A percentile compares a stretch with the other conserved stretches of the same genome.
Conservation (phyloP, 371 early-diverging fungal genomes). For the Apophysomyces ossiformis region DNA sequence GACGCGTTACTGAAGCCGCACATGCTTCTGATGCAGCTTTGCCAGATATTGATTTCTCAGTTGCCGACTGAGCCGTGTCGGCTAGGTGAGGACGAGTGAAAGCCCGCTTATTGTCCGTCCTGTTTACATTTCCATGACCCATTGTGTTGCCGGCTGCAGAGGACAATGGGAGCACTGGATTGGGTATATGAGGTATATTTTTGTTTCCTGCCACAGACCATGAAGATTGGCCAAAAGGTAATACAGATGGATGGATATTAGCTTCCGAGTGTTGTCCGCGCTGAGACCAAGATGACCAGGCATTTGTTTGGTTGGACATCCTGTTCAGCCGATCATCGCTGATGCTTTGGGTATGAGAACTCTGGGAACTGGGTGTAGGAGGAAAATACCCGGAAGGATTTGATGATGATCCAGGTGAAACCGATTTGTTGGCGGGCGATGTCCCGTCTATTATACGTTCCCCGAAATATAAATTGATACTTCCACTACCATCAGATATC, state of each 20-base stretch:
- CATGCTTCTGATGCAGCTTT: slow-evolving; percentile 23
- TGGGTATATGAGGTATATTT: slow-evolving; percentile 7
- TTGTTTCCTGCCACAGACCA: background rate
- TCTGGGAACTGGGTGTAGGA: background rate
- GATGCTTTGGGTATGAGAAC: background rate
- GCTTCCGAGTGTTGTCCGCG: background rate
- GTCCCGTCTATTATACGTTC: slow-evolving; percentile 13
- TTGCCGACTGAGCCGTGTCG: background rate
- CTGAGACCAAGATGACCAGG: background rate
- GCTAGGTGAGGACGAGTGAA: slow-evolving; percentile 6
- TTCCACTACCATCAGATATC: slow-evolving; percentile 41
- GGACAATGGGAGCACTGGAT: background rate
- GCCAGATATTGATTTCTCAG: slow-evolving; percentile 8
- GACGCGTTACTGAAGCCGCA: slow-evolving; percentile 27
- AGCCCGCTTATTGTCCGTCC: slow-evolving; percentile 12
- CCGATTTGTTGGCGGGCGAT: background rate
- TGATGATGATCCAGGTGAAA: slow-evolving; percentile 9
- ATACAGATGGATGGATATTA: background rate
- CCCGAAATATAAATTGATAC: slow-evolving; percentile 26
- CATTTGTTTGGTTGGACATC: background rate
- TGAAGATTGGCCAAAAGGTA: background rate
- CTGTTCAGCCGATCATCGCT: background rate
- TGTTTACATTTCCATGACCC: background rate
- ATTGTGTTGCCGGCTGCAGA: background rate
- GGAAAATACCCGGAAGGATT: background rate